Conservation (phyloP, 2,329 filamentous ascomycete species). For the Balansia obtecta region DNA sequence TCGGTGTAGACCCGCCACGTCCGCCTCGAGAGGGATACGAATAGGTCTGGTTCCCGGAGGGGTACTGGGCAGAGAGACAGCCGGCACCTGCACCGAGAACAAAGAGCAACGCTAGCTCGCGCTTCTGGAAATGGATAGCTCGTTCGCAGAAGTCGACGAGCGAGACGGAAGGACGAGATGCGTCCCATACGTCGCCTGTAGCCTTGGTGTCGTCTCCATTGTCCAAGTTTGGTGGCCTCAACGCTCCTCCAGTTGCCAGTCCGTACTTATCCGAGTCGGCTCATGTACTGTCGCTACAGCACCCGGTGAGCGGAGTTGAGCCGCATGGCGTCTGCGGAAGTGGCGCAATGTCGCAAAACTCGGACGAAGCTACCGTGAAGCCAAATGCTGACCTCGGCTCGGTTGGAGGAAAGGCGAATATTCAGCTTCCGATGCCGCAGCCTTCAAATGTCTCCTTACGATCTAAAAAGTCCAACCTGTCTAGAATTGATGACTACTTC, state of each 20-base stretch:
- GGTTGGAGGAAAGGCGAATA: neutral
- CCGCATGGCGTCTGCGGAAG: constrained; percentile 7
- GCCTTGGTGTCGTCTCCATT: constrained; percentile 10
- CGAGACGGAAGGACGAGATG: constrained; percentile 16
- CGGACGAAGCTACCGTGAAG: neutral
- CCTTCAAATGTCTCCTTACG: neutral
- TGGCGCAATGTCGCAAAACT: constrained; percentile 4
- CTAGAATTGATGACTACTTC: neutral
- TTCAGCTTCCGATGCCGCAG: neutral
- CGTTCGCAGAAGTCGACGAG: constrained; percentile 25
- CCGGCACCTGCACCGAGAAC: constrained; percentile 12
- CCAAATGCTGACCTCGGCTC: neutral
- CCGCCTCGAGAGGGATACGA: constrained; percentile 41
- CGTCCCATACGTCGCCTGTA: constrained; percentile 14
- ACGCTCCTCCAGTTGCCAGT: constrained; percentile 18
- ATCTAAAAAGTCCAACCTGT: neutral
- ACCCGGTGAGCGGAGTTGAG: constrained; percentile 10
- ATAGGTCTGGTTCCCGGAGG: constrained; percentile 52
- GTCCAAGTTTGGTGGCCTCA: constrained; percentile 6
- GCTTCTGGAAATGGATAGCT: constrained; percentile 29
- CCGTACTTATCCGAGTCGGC: constrained; percentile 35
- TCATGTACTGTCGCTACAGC: constrained; percentile 35
- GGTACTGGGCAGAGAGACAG: constrained; percentile 51
- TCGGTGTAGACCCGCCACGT: constrained; percentile 39
- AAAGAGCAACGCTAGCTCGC: constrained; percentile 21